These are phyloP conservation scores for Lithohypha guttulata DNA, from an alignment of 2,329 filamentous ascomycete species.

Conservation along the genomic window DNA sequence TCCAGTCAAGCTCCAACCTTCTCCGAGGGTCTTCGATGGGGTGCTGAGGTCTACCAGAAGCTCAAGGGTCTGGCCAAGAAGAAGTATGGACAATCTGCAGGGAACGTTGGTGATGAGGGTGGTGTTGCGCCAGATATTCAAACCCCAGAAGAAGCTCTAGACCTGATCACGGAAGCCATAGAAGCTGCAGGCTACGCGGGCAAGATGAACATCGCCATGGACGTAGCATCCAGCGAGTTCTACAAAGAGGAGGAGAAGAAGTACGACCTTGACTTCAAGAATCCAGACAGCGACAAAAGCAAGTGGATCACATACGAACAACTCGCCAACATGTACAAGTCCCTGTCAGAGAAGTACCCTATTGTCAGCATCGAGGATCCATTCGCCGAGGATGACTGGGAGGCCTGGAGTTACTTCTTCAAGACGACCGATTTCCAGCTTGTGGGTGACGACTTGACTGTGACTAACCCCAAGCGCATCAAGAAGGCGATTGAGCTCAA, in stretches of 20 bases:
- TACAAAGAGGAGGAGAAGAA: constrained; percentile 97
- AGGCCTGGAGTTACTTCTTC: constrained; percentile 99
- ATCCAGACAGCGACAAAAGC: constrained; percentile 75
- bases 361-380: constrained; percentile 98
- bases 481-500: constrained; percentile 99
- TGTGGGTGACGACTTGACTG: constrained; percentile 92
- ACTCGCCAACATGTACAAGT: constrained; percentile 82
- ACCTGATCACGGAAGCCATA: constrained; percentile 90
- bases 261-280: constrained; percentile 99
- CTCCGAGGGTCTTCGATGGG: constrained; percentile 91
- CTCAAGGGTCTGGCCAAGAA: constrained; percentile 96
- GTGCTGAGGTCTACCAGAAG: constrained; percentile 95
- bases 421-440: constrained; percentile 98
- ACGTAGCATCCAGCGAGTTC: constrained; percentile 98
- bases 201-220: constrained; percentile 97
- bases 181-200: constrained; percentile 92
- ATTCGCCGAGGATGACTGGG: constrained; percentile 99
- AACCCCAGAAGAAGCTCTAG: constrained; percentile 89
- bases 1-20: constrained; percentile 56
- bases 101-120: constrained; percentile 98
- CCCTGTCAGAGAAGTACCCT: constrained; percentile 85
- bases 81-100: constrained; percentile 97
- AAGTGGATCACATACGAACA: constrained; percentile 99
- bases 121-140: constrained; percentile 99
- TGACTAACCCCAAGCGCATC: constrained; percentile 98